Evolutionary conservation across 148 eudicot species (phyloP).

Genomic region (Cornus kousa): DNA sequence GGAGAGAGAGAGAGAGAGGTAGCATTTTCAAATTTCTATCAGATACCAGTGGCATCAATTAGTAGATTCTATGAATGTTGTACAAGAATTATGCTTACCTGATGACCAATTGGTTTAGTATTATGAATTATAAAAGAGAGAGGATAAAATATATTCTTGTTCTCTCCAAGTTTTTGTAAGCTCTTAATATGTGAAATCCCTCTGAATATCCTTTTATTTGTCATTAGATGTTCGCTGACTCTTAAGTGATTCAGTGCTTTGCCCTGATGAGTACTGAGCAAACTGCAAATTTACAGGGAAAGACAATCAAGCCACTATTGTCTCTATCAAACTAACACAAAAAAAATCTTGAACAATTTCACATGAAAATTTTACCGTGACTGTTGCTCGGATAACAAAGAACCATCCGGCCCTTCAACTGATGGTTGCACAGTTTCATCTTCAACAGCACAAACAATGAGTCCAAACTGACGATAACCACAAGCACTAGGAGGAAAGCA

Average conservation of each 20-base stretch:
- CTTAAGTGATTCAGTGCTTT: slow-evolving; percentile 41
- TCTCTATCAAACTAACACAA: not conserved
- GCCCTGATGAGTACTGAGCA: slow-evolving; percentile 37
- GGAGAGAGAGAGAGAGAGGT: not conserved
- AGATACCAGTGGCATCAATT: not conserved
- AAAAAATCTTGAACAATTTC: not conserved
- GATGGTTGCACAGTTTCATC: slow-evolving; percentile 34
- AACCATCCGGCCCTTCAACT: slow-evolving; percentile 26
- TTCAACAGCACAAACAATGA: slow-evolving; percentile 48
- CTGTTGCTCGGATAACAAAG: slow-evolving; percentile 36
- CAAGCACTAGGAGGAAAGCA: slow-evolving; percentile 71
- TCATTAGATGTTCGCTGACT: slow-evolving; percentile 35
- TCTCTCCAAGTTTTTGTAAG: slow-evolving; percentile 50
- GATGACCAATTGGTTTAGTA: slow-evolving; percentile 79
- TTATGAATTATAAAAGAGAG: slow-evolving; percentile 57
- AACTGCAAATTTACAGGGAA: slow-evolving; percentile 30
- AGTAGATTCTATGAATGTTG: not conserved
- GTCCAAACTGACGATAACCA: slow-evolving; percentile 87
- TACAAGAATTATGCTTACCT: slow-evolving; percentile 41
- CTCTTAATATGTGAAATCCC: slow-evolving; percentile 49
- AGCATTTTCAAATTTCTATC: not conserved
- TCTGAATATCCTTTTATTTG: slow-evolving; percentile 49
- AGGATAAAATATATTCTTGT: slow-evolving; percentile 38
- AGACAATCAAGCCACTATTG: slow-evolving; percentile 11
- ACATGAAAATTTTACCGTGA: slow-evolving; percentile 37